These are phyloP conservation scores for Hypoxylon sp. DNA, from an alignment of 2,329 filamentous ascomycete genomes.

Conservation along the genomic window DNA sequence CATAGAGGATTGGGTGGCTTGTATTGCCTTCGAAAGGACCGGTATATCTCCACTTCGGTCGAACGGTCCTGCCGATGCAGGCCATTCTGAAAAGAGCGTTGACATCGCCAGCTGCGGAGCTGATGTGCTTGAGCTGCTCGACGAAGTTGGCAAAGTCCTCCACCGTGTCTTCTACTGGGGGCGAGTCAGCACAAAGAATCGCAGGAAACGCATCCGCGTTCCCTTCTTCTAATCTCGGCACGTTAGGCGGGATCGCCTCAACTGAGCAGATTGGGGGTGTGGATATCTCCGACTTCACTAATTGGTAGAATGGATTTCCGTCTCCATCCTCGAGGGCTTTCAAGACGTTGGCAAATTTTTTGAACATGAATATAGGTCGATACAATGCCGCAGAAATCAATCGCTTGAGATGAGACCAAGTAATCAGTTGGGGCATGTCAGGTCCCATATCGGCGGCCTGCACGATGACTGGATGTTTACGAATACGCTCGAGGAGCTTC, in stretches of 20 bases:
- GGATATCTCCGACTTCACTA: slow-evolving; percentile 41
- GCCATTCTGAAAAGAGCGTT: slow-evolving; percentile 55
- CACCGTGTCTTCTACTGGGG: slow-evolving; percentile 49
- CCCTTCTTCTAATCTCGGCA: slow-evolving; percentile 51
- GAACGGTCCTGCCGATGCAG: slow-evolving; percentile 51
- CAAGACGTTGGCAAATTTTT: slow-evolving; percentile 58
- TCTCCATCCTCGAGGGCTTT: slow-evolving; percentile 59
- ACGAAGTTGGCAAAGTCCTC: slow-evolving; percentile 54
- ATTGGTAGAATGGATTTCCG: slow-evolving; percentile 58
- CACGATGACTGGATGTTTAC: slow-evolving; percentile 59
- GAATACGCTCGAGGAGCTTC: slow-evolving; percentile 57
- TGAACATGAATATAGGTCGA: slow-evolving; percentile 58
- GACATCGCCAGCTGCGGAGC: slow-evolving; percentile 58
- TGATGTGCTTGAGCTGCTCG: slow-evolving; percentile 53
- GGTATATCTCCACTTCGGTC: slow-evolving; percentile 50
- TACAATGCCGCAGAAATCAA: slow-evolving; percentile 60
- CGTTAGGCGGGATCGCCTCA: slow-evolving; percentile 50
- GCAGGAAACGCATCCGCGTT: slow-evolving; percentile 59
- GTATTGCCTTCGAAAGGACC: slow-evolving; percentile 53
- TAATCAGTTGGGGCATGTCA: slow-evolving; percentile 62
- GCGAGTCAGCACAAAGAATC: slow-evolving; percentile 61
- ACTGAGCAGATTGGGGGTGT: slow-evolving; percentile 49
- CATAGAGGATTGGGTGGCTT: slow-evolving; percentile 53
- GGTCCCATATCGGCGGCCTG: slow-evolving; percentile 51
- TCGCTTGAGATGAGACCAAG: slow-evolving; percentile 61